These are phyloP conservation scores for Taiwanofungus camphoratus DNA, from an alignment of 1,284 basidiomycete species.

Conservation along the genomic window DNA sequence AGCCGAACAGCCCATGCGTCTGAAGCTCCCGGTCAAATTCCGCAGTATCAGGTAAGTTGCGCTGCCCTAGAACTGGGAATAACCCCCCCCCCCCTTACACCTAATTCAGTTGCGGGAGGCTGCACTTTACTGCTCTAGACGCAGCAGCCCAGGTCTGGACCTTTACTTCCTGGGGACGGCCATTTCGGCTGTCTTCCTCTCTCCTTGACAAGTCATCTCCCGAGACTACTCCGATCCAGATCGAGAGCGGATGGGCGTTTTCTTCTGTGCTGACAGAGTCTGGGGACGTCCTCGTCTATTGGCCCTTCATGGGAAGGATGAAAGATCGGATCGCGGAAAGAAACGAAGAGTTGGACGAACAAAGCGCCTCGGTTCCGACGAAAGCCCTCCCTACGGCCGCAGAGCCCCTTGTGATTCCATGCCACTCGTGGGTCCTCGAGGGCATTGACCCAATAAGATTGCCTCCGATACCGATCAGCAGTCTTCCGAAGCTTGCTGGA, in stretches of 20 bases:
- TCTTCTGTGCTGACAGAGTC: conserved; percentile 63
- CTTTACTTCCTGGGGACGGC: conserved; percentile 68
- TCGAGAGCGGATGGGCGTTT: conserved; percentile 80
- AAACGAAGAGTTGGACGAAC: conserved; percentile 40
- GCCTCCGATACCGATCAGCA: conserved; percentile 24
- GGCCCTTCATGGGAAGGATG: conserved; percentile 52
- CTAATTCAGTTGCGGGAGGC: conserved; percentile 58
- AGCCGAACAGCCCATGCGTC: conserved; percentile 47
- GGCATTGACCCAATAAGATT: conserved; percentile 45
- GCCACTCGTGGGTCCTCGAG: conserved; percentile 51
- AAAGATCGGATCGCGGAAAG: conserved; percentile 32
- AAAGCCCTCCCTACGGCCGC: conserved; percentile 31
- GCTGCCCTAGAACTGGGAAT: conserved; percentile 4
- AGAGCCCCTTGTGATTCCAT: conserved; percentile 42
- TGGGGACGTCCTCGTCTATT: conserved; percentile 74
- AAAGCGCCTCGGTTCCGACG: conserved; percentile 28
- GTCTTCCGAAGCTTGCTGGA: conserved; percentile 42
- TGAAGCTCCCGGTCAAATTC: conserved; percentile 51
- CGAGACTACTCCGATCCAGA: conserved; percentile 53
- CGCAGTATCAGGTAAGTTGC: conserved; percentile 53
- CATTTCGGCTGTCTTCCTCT: conserved; percentile 53
- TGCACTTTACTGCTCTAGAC: conserved; percentile 67
- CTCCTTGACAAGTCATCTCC: conserved; percentile 39
- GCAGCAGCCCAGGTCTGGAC: conserved; percentile 57
- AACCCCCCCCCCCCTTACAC: conserved; percentile 6